A percentile compares a stretch with the other conserved stretches of the same genome.
phyloP scores from a whole-genome alignment of 106 monocot genomes.

The Triglochin maritima region DNA sequence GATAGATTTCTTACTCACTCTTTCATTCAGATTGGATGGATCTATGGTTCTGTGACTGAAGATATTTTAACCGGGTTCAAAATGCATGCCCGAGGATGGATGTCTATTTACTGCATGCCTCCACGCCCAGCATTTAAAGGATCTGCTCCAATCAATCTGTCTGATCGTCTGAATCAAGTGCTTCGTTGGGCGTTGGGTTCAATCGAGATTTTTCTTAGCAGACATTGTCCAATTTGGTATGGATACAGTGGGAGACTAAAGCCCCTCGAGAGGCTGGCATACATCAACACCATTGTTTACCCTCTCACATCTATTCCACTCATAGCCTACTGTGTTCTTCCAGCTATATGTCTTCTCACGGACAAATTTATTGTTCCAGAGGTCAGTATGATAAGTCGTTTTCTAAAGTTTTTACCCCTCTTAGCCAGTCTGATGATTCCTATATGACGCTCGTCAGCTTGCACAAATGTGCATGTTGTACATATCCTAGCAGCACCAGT shows the following conservation, averaged over 20 bases:
- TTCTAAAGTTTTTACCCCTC: not conserved
- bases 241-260: slow-evolving; percentile 61
- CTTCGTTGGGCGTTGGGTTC: slow-evolving; percentile 79
- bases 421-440: not conserved
- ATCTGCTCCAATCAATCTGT: slow-evolving; percentile 92
- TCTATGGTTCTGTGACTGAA: slow-evolving; percentile 81
- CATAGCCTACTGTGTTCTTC: slow-evolving; percentile 72
- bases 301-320: slow-evolving; percentile 80
- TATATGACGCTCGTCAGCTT: not conserved
- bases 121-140: slow-evolving; percentile 77
- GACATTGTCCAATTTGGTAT: slow-evolving; percentile 90
- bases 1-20: not conserved
- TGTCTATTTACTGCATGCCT: slow-evolving; percentile 89
- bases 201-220: slow-evolving; percentile 70
- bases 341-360: slow-evolving; percentile 78
- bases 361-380: slow-evolving; percentile 68
- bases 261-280: slow-evolving; percentile 64
- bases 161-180: slow-evolving; percentile 82
- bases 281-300: slow-evolving; percentile 87
- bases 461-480: not conserved
- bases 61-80: slow-evolving; percentile 90
- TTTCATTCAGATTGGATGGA: slow-evolving; percentile 71
- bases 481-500: no score
- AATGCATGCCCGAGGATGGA: slow-evolving; percentile 88
- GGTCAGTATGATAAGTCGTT: slow-evolving; percentile 8